Evolutionary conservation across 2,329 filamentous ascomycete genomes (phyloP).

Genomic region (Colletotrichum sidae): DNA sequence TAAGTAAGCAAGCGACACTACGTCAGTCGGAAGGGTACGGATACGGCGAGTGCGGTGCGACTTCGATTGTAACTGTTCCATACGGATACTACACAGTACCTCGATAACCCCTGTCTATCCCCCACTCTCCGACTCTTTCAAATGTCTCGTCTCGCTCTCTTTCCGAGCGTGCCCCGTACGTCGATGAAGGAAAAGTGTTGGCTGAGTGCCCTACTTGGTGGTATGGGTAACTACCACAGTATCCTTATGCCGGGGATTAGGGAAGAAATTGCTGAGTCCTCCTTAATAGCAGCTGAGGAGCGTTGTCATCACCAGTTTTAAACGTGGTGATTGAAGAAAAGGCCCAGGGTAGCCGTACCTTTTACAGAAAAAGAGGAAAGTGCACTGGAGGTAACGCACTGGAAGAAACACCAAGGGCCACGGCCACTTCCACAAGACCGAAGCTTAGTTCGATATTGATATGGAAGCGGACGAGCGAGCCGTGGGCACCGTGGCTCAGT

Average conservation of each 20-base stretch:
- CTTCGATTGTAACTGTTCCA: background rate
- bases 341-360: too few species aligned
- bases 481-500: too few species aligned
- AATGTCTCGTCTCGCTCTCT: constrained; percentile 8
- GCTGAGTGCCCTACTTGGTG: constrained; percentile 2
- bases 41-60: constrained; percentile 21
- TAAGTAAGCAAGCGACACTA: constrained; percentile 17
- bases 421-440: too few species aligned
- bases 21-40: constrained; percentile 15
- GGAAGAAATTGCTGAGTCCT: background rate
- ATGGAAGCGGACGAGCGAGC: too few species aligned
- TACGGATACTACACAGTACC: too few species aligned
- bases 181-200: constrained; percentile 9
- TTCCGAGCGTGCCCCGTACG: constrained; percentile 28
- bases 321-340: too few species aligned
- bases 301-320: background rate
- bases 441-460: too few species aligned
- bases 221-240: too few species aligned
- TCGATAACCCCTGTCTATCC: constrained; percentile 15
- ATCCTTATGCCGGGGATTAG: constrained; percentile 9
- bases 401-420: too few species aligned
- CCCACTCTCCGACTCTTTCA: constrained; percentile 31
- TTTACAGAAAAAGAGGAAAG: too few species aligned
- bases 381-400: too few species aligned
- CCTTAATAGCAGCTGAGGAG: background rate